Conservation (phyloP, 805 yeast species). For the Saccharomycopsis fodiens region DNA sequence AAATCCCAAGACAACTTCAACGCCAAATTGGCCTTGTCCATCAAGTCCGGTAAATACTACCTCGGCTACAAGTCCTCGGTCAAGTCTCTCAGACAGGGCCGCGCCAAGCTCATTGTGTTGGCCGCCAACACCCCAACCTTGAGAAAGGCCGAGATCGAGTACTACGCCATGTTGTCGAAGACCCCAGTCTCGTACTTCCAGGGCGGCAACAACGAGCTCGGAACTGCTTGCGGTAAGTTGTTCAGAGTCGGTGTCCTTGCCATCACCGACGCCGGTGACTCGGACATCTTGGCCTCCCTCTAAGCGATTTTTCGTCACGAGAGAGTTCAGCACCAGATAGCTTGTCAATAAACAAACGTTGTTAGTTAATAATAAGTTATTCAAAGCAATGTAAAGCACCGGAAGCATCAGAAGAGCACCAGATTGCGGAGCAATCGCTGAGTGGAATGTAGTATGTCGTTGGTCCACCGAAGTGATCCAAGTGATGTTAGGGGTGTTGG, state of each 20-base stretch:
- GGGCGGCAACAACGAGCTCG: slow-evolving; percentile 99
- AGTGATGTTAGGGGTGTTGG: too few species aligned
- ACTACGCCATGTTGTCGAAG: slow-evolving; percentile 99
- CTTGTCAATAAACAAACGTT: too few species aligned
- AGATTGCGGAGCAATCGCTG: too few species aligned
- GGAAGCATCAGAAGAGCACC: too few species aligned
- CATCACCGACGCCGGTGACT: slow-evolving; percentile 98
- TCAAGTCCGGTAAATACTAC: slow-evolving; percentile 99
- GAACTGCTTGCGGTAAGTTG: slow-evolving; percentile 99
- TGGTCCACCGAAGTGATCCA: too few species aligned
- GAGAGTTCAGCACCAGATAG: too few species aligned
- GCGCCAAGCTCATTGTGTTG: slow-evolving; percentile 95
- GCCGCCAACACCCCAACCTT: slow-evolving; percentile 99
- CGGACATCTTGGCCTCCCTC: slow-evolving; percentile 81
- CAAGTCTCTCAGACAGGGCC: slow-evolving; percentile 97
- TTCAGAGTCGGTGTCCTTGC: slow-evolving; percentile 99
- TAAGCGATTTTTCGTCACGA: too few species aligned
- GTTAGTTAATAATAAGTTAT: too few species aligned
- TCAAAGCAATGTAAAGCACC: too few species aligned
- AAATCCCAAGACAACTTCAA: slow-evolving; percentile 88
- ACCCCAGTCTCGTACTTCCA: slow-evolving; percentile 96
- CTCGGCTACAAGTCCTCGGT: slow-evolving; percentile 98
- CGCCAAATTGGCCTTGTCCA: slow-evolving; percentile 96
- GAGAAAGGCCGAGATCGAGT: slow-evolving; percentile 99
- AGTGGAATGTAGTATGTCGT: too few species aligned